A percentile compares a stretch with the other conserved stretches of the same genome.
Evolutionary conservation across 2,329 filamentous ascomycete species (phyloP).

Genomic region (Scedosporium boydii): DNA sequence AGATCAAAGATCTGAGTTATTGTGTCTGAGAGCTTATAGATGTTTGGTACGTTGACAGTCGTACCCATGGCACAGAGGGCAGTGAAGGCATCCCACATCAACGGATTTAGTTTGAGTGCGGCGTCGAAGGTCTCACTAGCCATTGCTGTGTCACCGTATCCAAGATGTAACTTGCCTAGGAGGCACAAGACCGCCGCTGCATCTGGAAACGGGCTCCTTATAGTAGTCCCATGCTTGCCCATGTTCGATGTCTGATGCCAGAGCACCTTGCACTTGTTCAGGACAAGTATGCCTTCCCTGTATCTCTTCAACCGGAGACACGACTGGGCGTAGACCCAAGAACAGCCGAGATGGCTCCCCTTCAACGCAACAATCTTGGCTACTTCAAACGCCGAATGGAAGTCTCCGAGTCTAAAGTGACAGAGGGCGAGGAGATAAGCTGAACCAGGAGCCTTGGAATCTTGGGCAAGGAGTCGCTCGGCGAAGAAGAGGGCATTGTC

Average conservation of each 20-base stretch:
- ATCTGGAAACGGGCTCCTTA: conserved; percentile 69
- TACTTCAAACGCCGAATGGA: conserved; percentile 77
- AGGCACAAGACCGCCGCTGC: conserved; percentile 75
- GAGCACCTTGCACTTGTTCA: conserved; percentile 70
- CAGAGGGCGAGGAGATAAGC: conserved; percentile 77
- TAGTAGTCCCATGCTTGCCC: conserved; percentile 72
- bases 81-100: conserved; percentile 97
- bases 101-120: conserved; percentile 79
- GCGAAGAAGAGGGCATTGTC: conserved; percentile 92
- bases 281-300: conserved; percentile 69
- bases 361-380: conserved; percentile 62
- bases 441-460: conserved; percentile 71
- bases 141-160: conserved; percentile 71
- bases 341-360: conserved; percentile 72
- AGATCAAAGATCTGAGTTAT: conserved; percentile 38
- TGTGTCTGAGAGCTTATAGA: conserved; percentile 65
- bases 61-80: conserved; percentile 81
- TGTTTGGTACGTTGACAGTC: conserved; percentile 70
- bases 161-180: conserved; percentile 78
- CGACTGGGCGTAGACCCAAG: conserved; percentile 84
- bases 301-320: conserved; percentile 71
- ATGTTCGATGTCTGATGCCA: conserved; percentile 71
- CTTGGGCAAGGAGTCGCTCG: conserved; percentile 74
- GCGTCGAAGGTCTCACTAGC: conserved; percentile 83
- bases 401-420: conserved; percentile 72